Conservation (phyloP, 2,329 filamentous ascomycete species). For the Colletotrichum truncatum region DNA sequence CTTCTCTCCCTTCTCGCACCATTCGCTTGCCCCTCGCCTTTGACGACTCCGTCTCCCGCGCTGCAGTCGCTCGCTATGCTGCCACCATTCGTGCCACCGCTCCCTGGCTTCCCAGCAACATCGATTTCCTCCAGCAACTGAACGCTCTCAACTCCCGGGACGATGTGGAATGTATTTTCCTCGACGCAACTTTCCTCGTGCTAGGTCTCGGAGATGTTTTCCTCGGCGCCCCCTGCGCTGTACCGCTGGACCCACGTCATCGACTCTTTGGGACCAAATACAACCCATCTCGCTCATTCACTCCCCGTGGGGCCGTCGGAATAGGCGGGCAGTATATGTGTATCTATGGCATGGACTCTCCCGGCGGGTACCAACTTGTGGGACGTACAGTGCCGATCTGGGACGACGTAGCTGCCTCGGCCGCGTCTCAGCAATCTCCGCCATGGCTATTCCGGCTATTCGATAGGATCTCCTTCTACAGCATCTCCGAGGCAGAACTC, state of each 20-base stretch:
- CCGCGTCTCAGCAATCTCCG: background rate
- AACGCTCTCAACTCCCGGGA: slow-evolving; percentile 39
- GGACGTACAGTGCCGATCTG: slow-evolving; percentile 46
- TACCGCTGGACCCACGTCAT: slow-evolving; percentile 45
- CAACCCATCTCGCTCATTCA: slow-evolving; percentile 47
- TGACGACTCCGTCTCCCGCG: slow-evolving; percentile 48
- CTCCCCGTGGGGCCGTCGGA: slow-evolving; percentile 45
- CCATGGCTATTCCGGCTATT: slow-evolving; percentile 43
- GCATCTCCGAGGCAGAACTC: slow-evolving; percentile 38
- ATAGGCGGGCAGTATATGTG: slow-evolving; percentile 49
- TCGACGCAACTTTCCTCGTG: slow-evolving; percentile 45
- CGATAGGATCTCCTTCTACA: slow-evolving; percentile 44
- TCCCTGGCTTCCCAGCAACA: slow-evolving; percentile 69
- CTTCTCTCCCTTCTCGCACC: slow-evolving; percentile 39
- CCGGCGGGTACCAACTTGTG: slow-evolving; percentile 48
- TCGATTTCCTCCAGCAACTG: slow-evolving; percentile 57
- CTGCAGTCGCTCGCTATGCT: slow-evolving; percentile 68
- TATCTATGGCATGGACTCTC: slow-evolving; percentile 48
- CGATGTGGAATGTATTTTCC: slow-evolving; percentile 36
- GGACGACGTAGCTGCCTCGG: slow-evolving; percentile 34
- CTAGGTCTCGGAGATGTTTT: slow-evolving; percentile 51
- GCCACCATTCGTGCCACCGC: slow-evolving; percentile 69
- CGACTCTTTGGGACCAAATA: slow-evolving; percentile 48
- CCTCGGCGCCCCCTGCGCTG: slow-evolving; percentile 46
- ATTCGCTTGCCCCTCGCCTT: slow-evolving; percentile 49